Percentiles rank a stretch among this genome's conserved stretches.
Evolutionary conservation across 768 basidiomycete species (phyloP).

Genomic region (Dendrothele bispora): DNA sequence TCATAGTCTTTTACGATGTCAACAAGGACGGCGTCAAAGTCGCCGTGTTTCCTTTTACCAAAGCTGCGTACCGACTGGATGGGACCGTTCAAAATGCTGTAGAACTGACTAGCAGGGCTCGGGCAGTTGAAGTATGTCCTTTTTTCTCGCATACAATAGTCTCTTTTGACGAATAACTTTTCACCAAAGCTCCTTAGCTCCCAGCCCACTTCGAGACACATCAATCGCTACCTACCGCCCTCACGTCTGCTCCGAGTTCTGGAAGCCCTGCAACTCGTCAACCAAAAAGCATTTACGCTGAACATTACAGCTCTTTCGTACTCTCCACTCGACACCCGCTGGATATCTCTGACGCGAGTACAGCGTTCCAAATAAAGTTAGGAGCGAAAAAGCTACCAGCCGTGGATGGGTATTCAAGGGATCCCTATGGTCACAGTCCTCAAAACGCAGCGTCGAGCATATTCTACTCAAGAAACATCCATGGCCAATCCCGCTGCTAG

Average conservation of each 20-base stretch:
- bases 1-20: slow-evolving; percentile 87
- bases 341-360: slow-evolving; percentile 88
- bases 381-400: too few species aligned
- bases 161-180: too few species aligned
- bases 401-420: too few species aligned
- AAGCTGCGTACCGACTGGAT: slow-evolving; percentile 87
- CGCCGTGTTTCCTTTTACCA: slow-evolving; percentile 87
- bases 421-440: too few species aligned
- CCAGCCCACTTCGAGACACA: slow-evolving; percentile 88
- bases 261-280: slow-evolving; percentile 60
- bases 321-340: slow-evolving; percentile 72
- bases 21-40: slow-evolving; percentile 89
- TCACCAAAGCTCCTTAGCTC: slow-evolving; percentile 44
- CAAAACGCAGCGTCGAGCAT: too few species aligned
- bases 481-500: too few species aligned
- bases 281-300: slow-evolving; percentile 77
- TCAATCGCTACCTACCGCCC: slow-evolving; percentile 70
- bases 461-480: too few species aligned
- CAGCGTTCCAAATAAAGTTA: slow-evolving; percentile 75
- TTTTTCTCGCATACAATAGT: too few species aligned
- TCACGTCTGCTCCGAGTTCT: slow-evolving; percentile 42
- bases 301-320: slow-evolving; percentile 81
- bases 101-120: slow-evolving; percentile 63
- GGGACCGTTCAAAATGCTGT: slow-evolving; percentile 90
- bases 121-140: slow-evolving; percentile 77